Base-by-base conservation (phyloP, 352 stramenopile species). In the Pythium angustatum region DNA sequence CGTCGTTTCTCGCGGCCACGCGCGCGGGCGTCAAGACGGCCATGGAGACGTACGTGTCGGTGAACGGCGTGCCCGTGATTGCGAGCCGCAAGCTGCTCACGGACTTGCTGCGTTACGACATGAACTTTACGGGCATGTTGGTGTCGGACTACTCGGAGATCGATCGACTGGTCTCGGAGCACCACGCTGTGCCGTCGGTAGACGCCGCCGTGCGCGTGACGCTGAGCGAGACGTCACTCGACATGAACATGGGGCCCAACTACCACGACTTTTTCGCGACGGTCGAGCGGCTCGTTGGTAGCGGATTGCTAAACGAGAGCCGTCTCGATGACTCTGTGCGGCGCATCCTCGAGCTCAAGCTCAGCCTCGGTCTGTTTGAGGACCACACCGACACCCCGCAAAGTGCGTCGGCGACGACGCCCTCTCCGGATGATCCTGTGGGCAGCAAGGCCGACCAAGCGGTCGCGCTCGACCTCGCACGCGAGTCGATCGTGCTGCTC, bases 101-200 rank as follows among this genome's bases (percentile, higher is more conserved):
- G 38, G 73, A 91, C 33, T 62, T 98, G 26, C 69, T 98, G 28
- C 79, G 93, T 10, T 50, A 91, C 3, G 77, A 97, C 64, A 91
- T 98, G 76, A 77, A 82, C 28, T 98, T 98, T 51, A 67, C 83
- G 5, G 92, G 93, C 12, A 74, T 98, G 63, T 52, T 98, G 17
- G 89, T 98, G 17, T 97, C 92, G 10, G 93, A 98, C 63, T 98
- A 96, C 61, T 75, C 78, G 15, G 94, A 98, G 68, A 96, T 98
- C 34, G 79, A 93, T 33, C 96, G 96, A 40, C 74, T 98, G 60
- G 60, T 87, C 41, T 77, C 70, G 7, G 91, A 87, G 66, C 93
- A 98, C 69, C 81, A 87, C 48, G 70, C 93, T n/a, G 85, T 88
- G 1, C 47, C 73, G 5, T 81, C 72, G 24, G 63, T 85, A 11